phyloP scores from a whole-genome alignment of 345 rosid genomes.

The Limnanthes douglasii region DNA sequence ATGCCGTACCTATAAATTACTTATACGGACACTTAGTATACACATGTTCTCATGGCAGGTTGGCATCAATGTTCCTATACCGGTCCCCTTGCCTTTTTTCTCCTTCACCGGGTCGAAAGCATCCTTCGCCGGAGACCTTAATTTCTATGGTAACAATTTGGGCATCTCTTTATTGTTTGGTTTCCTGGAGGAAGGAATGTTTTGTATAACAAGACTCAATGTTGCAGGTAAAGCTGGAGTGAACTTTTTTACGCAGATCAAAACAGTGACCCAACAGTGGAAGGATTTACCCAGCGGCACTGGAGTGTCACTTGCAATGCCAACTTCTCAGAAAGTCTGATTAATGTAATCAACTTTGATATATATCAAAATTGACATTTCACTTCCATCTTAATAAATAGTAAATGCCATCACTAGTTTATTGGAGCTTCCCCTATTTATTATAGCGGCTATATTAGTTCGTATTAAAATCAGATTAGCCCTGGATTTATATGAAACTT shows the following conservation, averaged over 20 bases:
- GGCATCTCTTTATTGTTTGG: background rate
- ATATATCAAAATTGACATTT: too few relatives aligned
- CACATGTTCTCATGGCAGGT: slow-evolving; percentile 34
- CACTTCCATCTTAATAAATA: background rate
- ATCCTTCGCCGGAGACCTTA: slow-evolving; percentile 90
- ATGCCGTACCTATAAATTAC: too few relatives aligned
- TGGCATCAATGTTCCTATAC: slow-evolving; percentile 94
- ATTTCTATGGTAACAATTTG: slow-evolving; percentile 67
- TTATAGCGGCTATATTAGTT: too few relatives aligned
- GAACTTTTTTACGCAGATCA: slow-evolving; percentile 79
- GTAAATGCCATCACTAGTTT: background rate
- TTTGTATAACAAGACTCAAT: background rate
- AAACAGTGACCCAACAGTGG: slow-evolving; percentile 96
- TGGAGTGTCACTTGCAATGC: slow-evolving; percentile 94
- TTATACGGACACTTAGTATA: too few relatives aligned
- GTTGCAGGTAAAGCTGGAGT: slow-evolving; percentile 93
- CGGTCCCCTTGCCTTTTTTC: slow-evolving; percentile 94
- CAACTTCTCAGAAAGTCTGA: slow-evolving; percentile 65
- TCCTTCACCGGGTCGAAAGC: slow-evolving; percentile 93
- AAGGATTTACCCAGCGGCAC: slow-evolving; percentile 59
- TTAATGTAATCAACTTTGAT: too few relatives aligned
- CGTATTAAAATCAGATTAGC: too few relatives aligned
- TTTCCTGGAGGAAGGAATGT: background rate
- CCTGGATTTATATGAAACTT: too few relatives aligned
- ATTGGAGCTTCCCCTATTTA: too few relatives aligned